Conservation (phyloP, 2,329 filamentous ascomycete species). For the Lasiodiplodia hormozganensis region DNA sequence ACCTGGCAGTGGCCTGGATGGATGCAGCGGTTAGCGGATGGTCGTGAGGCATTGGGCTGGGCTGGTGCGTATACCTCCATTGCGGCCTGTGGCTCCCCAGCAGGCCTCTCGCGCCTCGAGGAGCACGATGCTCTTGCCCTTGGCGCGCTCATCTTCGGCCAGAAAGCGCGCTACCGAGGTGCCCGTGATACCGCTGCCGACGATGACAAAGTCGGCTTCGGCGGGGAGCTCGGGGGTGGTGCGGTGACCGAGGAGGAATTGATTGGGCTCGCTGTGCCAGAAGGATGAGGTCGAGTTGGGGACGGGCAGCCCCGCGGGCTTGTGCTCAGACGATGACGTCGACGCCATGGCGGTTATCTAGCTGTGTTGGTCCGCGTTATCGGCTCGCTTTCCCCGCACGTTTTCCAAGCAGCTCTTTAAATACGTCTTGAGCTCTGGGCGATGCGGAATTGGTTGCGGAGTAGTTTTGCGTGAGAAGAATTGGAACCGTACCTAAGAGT, state of each 20-base stretch:
- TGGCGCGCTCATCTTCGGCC: slow-evolving; percentile 50
- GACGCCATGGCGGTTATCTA: slow-evolving; percentile 10
- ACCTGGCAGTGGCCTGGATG: slow-evolving; percentile 72
- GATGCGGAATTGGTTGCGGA: neutral
- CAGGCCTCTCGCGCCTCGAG: slow-evolving; percentile 81
- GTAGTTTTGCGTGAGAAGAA: neutral
- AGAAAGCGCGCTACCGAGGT: slow-evolving; percentile 72
- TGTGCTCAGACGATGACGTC: slow-evolving; percentile 26
- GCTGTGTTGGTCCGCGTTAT: neutral
- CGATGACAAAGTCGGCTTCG: slow-evolving; percentile 69
- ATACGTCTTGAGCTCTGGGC: neutral
- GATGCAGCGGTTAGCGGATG: neutral
- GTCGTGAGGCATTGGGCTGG: neutral
- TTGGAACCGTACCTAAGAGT: neutral
- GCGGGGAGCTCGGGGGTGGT: slow-evolving; percentile 69
- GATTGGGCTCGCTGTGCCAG: slow-evolving; percentile 75
- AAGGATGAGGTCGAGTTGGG: slow-evolving; percentile 69
- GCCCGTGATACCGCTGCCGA: slow-evolving; percentile 81
- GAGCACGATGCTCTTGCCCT: slow-evolving; percentile 67
- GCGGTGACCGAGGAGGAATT: slow-evolving; percentile 69
- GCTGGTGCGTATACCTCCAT: slow-evolving; percentile 21
- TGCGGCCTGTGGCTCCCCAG: slow-evolving; percentile 80
- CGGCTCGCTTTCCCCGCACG: neutral
- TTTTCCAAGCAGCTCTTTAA: neutral
- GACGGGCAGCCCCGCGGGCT: slow-evolving; percentile 61